phyloP scores from a whole-genome alignment of 805 yeast species.

The Saccharomycopsis oosterbeekiorum region DNA sequence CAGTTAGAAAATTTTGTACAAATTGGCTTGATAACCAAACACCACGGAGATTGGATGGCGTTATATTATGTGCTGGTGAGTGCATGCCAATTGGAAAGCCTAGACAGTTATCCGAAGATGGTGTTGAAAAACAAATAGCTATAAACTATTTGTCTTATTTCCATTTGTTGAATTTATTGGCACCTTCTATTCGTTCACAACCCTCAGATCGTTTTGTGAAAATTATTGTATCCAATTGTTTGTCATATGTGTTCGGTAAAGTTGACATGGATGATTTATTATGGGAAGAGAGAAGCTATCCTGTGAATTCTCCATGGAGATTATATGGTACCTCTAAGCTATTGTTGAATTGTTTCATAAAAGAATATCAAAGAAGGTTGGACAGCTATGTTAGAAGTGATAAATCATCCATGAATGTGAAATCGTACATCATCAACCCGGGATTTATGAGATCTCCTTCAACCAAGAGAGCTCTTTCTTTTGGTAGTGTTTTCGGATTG shows the following conservation, averaged over 20 bases:
- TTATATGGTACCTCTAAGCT: slow-evolving; percentile 79
- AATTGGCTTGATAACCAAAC: slow-evolving; percentile 88
- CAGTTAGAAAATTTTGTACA: slow-evolving; percentile 85
- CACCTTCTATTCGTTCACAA: slow-evolving; percentile 81
- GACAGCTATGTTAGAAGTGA: slow-evolving; percentile 55
- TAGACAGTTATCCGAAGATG: slow-evolving; percentile 67
- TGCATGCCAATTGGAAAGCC: slow-evolving; percentile 56
- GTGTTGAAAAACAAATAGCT: slow-evolving; percentile 78
- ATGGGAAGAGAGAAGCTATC: slow-evolving; percentile 52
- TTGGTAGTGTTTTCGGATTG: slow-evolving; percentile 62
- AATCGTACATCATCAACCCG: slow-evolving; percentile 75
- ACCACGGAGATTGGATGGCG: slow-evolving; percentile 84
- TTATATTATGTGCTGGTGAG: slow-evolving; percentile 82
- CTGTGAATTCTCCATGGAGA: slow-evolving; percentile 54
- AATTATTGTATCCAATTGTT: slow-evolving; percentile 67
- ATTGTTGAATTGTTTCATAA: slow-evolving; percentile 62
- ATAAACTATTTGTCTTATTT: slow-evolving; percentile 73
- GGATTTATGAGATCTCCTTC: slow-evolving; percentile 87
- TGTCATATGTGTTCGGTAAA: slow-evolving; percentile 64
- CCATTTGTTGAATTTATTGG: slow-evolving; percentile 68
- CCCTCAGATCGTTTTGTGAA: slow-evolving; percentile 94
- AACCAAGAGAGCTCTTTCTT: slow-evolving; percentile 63
- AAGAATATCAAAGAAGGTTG: slow-evolving; percentile 64
- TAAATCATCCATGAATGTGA: slow-evolving; percentile 53
- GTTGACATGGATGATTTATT: slow-evolving; percentile 54